Percentiles rank a stretch among this genome's conserved stretches.
phyloP scores from a whole-genome alignment of 768 basidiomycete genomes.

The Suillus americanus region DNA sequence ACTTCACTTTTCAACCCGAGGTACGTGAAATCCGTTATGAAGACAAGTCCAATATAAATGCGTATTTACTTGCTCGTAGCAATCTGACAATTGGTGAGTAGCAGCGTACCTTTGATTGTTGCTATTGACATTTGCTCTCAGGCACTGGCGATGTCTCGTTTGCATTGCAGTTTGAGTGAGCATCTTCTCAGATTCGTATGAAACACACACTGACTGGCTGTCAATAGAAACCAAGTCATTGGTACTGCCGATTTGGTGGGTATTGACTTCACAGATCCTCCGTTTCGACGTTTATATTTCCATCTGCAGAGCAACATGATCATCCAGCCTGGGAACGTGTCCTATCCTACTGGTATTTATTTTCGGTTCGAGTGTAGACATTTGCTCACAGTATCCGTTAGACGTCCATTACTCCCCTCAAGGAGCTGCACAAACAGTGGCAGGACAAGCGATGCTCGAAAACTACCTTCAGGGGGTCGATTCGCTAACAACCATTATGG shows the following conservation, averaged over 20 bases:
- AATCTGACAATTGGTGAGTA: constrained; percentile 38
- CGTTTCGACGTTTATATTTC: neutral
- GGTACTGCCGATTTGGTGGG: constrained; percentile 59
- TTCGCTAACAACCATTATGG: constrained; percentile 54
- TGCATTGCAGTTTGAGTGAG: constrained; percentile 53
- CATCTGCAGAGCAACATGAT: constrained; percentile 46
- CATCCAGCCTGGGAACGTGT: constrained; percentile 57
- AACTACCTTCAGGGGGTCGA: constrained; percentile 68
- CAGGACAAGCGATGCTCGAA: constrained; percentile 58
- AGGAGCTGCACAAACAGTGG: constrained; percentile 44
- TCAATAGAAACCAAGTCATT: constrained; percentile 47
- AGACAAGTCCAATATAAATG: constrained; percentile 4
- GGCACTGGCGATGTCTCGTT: constrained; percentile 67
- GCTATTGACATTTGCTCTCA: constrained; percentile 38
- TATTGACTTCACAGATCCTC: neutral
- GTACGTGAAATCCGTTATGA: constrained; percentile 28
- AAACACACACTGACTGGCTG: constrained; percentile 5
- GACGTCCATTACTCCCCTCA: constrained; percentile 65
- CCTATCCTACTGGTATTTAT: constrained; percentile 52
- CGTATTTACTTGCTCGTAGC: constrained; percentile 11
- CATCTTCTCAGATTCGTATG: constrained; percentile 1
- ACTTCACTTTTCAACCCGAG: constrained; percentile 67
- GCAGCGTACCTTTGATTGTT: neutral
- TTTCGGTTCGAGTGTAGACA: neutral
- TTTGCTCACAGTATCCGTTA: constrained; percentile 13